Evolutionary conservation across 2,329 filamentous ascomycete species (phyloP).

Genomic region (Ophiocordyceps australis): DNA sequence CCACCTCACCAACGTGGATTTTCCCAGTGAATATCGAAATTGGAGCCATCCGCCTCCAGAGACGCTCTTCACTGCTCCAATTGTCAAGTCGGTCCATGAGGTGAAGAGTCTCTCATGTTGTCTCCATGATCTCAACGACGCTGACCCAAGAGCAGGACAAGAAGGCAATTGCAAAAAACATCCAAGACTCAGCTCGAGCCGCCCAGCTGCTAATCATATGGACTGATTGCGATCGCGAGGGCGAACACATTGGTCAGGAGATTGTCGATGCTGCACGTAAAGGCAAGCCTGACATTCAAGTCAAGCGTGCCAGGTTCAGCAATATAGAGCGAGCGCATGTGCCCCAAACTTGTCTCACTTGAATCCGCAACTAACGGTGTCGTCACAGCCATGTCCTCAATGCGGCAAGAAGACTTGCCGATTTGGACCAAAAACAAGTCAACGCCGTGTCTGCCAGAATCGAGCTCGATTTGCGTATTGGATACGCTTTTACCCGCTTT

Average conservation of each 20-base stretch:
- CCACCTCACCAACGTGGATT: slow-evolving; percentile 70
- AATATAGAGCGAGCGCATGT: slow-evolving; percentile 81
- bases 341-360: slow-evolving; percentile 1
- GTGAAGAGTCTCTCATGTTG: slow-evolving; percentile 23
- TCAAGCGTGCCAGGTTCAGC: slow-evolving; percentile 82
- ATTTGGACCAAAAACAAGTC: slow-evolving; percentile 71
- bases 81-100: slow-evolving; percentile 47
- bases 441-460: slow-evolving; percentile 78
- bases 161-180: slow-evolving; percentile 66
- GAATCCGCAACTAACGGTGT: slow-evolving; percentile 3
- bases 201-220: slow-evolving; percentile 77
- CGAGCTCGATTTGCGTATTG: slow-evolving; percentile 83
- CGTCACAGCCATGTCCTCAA: slow-evolving; percentile 58
- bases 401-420: slow-evolving; percentile 59
- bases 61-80: slow-evolving; percentile 63
- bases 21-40: slow-evolving; percentile 52
- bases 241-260: slow-evolving; percentile 88
- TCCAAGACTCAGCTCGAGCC: slow-evolving; percentile 56
- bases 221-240: slow-evolving; percentile 97
- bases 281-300: slow-evolving; percentile 54
- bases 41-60: slow-evolving; percentile 72
- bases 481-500: slow-evolving; percentile 80
- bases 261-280: slow-evolving; percentile 65
- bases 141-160: slow-evolving; percentile 40
- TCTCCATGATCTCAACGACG: background rate